Base-by-base conservation (phyloP, 768 basidiomycete genomes). In the Lactifluus pinguis region DNA sequence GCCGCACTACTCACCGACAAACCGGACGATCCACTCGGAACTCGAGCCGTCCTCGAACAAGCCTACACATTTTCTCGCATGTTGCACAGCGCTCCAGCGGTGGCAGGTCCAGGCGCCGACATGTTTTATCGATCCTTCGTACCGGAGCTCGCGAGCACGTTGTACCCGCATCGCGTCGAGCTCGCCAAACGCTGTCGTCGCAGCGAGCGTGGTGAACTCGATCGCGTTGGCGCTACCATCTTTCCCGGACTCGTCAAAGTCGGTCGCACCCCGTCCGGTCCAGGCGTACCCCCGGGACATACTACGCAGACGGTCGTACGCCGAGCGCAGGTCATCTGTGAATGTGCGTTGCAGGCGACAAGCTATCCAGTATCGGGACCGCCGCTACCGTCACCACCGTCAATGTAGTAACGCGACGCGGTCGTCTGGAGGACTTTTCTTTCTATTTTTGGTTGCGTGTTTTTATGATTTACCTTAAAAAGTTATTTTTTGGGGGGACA, bases 211-310 rank as follows among this genome's bases (percentile, higher is more conserved):
- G 86, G 87, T 6, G 86, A 92, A 52, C 68, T 75, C 2, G 89
- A 92, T 67, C 76, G 80, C 11, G 89, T 93, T 4, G 92, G 92
- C 11, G 84, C 89, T 4, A 90, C 90, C 0, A 83, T 93, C 64
- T 94, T 94, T 71, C 91, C 91, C 2, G 92, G 92, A 2, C 76
- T 93, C 32, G 92, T 92, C 55, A 94, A 93, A 72, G 84, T 92
- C 14, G 80, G 82, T 1, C 77, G 76, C 61, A 77, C 73, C 0
- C 65, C 73, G 0, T 53, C 68, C 8, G 68, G 71, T 13, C 70
- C 74, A 1, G 73, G 74, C 42, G 76, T 78, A 10, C 68, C 71
- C 56, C 50, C 60, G 56, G 72, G 76, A 39, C 80, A 84, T 32
- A 80, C 76, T 57, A 68, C 79, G 49, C 87, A 87, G 78, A 85